Conservation (phyloP, 805 yeast genomes). For the Phaffomyces thermotolerans region DNA sequence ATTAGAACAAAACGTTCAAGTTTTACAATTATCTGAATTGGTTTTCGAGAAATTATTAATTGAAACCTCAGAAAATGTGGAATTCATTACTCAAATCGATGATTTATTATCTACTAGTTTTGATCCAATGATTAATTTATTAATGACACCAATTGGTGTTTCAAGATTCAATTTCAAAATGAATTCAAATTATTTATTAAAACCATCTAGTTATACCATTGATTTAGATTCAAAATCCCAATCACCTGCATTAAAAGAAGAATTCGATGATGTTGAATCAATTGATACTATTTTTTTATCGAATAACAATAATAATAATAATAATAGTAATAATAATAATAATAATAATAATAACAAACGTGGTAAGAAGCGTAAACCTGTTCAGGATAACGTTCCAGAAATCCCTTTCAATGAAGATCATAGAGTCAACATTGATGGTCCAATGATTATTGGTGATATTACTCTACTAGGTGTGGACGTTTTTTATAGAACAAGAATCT, state of each 20-base stretch:
- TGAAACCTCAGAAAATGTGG: slow-evolving; percentile 32
- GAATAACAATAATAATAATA: background rate
- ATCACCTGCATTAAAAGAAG: slow-evolving; percentile 1
- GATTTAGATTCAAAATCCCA: slow-evolving; percentile 1
- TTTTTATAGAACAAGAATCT: slow-evolving; percentile 66
- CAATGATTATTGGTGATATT: slow-evolving; percentile 86
- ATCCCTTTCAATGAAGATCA: slow-evolving; percentile 44
- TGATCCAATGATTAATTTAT: slow-evolving; percentile 51
- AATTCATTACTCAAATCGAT: slow-evolving; percentile 17
- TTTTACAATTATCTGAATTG: slow-evolving; percentile 51
- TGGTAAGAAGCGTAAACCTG: slow-evolving; percentile 42
- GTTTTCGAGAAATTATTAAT: slow-evolving; percentile 52
- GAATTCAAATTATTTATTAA: slow-evolving; percentile 65
- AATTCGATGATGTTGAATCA: slow-evolving; percentile 14
- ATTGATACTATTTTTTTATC: background rate
- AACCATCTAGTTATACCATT: slow-evolving; percentile 60
- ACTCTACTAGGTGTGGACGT: slow-evolving; percentile 72
- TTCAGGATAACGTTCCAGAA: slow-evolving; percentile 18
- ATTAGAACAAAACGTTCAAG: slow-evolving; percentile 80
- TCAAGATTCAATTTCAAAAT: slow-evolving; percentile 82
- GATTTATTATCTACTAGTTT: slow-evolving; percentile 46
- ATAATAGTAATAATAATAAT: slow-evolving; percentile 13
- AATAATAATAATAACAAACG: slow-evolving; percentile 20
- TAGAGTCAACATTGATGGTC: slow-evolving; percentile 84
- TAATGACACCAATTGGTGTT: slow-evolving; percentile 93